Base-by-base conservation (phyloP, 768 basidiomycete species). In the Trametopsis cervina region DNA sequence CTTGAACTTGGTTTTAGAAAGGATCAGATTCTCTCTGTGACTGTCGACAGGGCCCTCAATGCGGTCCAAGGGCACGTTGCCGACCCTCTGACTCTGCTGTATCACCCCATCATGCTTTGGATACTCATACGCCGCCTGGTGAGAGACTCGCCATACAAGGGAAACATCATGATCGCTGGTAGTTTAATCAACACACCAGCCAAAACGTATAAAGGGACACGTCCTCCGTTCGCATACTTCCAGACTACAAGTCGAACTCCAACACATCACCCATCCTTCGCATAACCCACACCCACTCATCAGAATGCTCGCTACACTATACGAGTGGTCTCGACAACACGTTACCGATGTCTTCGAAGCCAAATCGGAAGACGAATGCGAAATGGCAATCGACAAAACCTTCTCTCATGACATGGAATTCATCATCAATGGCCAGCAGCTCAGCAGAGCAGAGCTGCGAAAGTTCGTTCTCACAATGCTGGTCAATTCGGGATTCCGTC, bases 291-390 rank as follows among this genome's bases (percentile, higher is more conserved):
- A 12, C 24, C 2, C 25, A 13, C 2, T 24, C 15, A 17, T 1
- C 42, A 45, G 7, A 3, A 60, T 61, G 55, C 68, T 76, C 22
- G 58, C 67, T 39, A 67, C 71, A 12, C 60, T 80, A 51, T 66
- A 71, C 17, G 64, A 72, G 3, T 80, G 78, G 78, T 78, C 78
- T 3, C 52, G 60, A 18, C 62, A 66, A 49, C 76, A 76, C 57
- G 77, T 78, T 53, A 64, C 61, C 29, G 64, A 60, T 40, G 65
- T 80, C 42, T 80, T 80, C 56, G 76, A 78, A 57, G 73, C 75
- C 1, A 58, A 63, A 22, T 69, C 62, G n/a, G 70, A 75, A 49
- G 65, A 66, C 23, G 68, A 70, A 25, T 66, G 68, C 21, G 57
- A 69, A 10, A 64, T 60, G 25, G 75, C 75, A 25, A 66, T 78